These are phyloP conservation scores for Aristolochia contorta DNA, from an alignment of 164 flowering plant genomes.

Conservation along the genomic window DNA sequence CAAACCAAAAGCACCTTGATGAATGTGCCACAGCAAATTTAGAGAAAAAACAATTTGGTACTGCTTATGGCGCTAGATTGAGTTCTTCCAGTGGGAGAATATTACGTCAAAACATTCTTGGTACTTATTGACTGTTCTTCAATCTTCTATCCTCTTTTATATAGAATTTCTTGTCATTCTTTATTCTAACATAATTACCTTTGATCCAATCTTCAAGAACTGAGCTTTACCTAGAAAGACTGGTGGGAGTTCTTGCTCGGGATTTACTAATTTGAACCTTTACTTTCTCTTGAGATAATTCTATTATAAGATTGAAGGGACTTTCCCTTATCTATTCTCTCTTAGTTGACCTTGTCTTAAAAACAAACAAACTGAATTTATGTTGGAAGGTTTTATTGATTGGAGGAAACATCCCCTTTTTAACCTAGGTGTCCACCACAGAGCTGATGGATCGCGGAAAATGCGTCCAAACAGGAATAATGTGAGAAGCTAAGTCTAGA, in stretches of 20 bases:
- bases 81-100: conserved; percentile 87
- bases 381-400: not conserved
- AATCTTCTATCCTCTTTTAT: not conserved
- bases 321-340: not conserved
- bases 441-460: no score
- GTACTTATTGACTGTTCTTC: conserved; percentile 16
- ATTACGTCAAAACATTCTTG: conserved; percentile 86
- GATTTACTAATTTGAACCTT: conserved; percentile 30
- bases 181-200: not conserved
- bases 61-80: conserved; percentile 70
- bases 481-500: no score
- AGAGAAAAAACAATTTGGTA: conserved; percentile 44
- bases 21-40: conserved; percentile 91
- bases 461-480: no score
- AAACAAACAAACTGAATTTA: not conserved
- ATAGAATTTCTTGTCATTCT: not conserved
- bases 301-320: no score
- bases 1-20: conserved; percentile 56
- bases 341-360: not conserved
- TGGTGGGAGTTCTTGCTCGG: conserved; percentile 81
- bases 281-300: not conserved
- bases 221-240: conserved; percentile 89
- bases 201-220: conserved; percentile 40
- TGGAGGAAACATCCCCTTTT: no score
- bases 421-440: no score